phyloP scores from a whole-genome alignment of 768 basidiomycete species.

The Dendrothele bispora region DNA sequence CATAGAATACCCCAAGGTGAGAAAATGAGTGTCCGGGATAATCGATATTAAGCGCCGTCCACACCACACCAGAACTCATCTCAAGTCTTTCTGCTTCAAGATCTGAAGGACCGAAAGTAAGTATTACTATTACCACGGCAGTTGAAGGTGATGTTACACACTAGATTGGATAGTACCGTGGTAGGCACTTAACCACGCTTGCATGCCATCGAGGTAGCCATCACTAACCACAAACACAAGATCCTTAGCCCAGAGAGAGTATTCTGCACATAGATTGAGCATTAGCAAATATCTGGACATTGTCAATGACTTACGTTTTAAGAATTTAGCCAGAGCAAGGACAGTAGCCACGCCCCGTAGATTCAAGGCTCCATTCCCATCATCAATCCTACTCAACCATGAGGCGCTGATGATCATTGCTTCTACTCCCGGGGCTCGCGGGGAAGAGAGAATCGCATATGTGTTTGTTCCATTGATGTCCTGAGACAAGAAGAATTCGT shows the following conservation, averaged over 20 bases:
- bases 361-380: conserved; percentile 64
- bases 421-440: conserved; percentile 91
- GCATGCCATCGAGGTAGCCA: conserved; percentile 86
- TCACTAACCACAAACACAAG: conserved; percentile 89
- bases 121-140: background rate
- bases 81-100: conserved; percentile 62
- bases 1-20: conserved; percentile 92
- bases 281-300: conserved; percentile 6
- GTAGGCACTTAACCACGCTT: conserved; percentile 88
- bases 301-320: conserved; percentile 62
- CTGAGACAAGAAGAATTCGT: too few species aligned
- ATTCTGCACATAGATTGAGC: conserved; percentile 43
- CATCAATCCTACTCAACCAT: conserved; percentile 72
- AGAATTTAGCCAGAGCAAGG: conserved; percentile 77
- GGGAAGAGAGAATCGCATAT: conserved; percentile 80
- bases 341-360: conserved; percentile 86
- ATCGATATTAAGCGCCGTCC: conserved; percentile 93
- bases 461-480: conserved; percentile 68
- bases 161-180: conserved; percentile 70
- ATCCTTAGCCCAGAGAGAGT: conserved; percentile 95
- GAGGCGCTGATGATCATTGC: conserved; percentile 91
- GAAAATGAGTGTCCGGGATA: conserved; percentile 97
- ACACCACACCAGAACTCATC: conserved; percentile 83
- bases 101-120: conserved; percentile 46
- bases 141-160: conserved; percentile 23